These are phyloP conservation scores for Moelleriella libera DNA, from an alignment of 2,329 filamentous ascomycete genomes.

Conservation along the genomic window DNA sequence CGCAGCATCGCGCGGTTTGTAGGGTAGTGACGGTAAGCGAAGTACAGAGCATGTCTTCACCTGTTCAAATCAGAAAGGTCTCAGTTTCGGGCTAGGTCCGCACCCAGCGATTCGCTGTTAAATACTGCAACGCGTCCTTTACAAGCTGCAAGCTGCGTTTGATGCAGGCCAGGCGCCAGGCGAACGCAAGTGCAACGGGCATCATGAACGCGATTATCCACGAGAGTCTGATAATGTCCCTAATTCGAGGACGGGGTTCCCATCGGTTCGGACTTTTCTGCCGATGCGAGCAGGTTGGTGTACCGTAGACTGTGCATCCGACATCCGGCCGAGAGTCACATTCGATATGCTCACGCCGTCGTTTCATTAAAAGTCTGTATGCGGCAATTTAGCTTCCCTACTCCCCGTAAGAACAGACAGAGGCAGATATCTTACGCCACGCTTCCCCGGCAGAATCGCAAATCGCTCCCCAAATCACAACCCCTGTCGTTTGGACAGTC, in stretches of 20 bases:
- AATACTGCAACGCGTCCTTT: too few relatives aligned
- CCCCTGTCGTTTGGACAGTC: conserved; percentile 46
- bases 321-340: conserved; percentile 43
- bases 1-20: too few relatives aligned
- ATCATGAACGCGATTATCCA: too few relatives aligned
- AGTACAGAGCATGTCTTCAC: too few relatives aligned
- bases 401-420: not conserved
- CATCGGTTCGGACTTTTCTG: conserved; percentile 28
- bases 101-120: too few relatives aligned
- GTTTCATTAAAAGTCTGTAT: conserved; percentile 39
- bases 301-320: conserved; percentile 38
- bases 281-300: conserved; percentile 29
- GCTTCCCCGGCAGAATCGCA: conserved; percentile 42
- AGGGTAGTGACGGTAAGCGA: too few relatives aligned
- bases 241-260: conserved; percentile 28
- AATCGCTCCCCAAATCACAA: conserved; percentile 44
- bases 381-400: not conserved
- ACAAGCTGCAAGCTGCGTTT: too few relatives aligned
- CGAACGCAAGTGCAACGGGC: too few relatives aligned
- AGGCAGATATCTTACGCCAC: conserved; percentile 30
- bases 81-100: too few relatives aligned
- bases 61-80: too few relatives aligned
- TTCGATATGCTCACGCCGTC: conserved; percentile 44
- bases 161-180: too few relatives aligned
- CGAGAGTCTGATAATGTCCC: too few relatives aligned